These are phyloP conservation scores for Scheffersomyces illinoinensis DNA, from an alignment of 1,139 yeast genomes.

Conservation along the genomic window DNA sequence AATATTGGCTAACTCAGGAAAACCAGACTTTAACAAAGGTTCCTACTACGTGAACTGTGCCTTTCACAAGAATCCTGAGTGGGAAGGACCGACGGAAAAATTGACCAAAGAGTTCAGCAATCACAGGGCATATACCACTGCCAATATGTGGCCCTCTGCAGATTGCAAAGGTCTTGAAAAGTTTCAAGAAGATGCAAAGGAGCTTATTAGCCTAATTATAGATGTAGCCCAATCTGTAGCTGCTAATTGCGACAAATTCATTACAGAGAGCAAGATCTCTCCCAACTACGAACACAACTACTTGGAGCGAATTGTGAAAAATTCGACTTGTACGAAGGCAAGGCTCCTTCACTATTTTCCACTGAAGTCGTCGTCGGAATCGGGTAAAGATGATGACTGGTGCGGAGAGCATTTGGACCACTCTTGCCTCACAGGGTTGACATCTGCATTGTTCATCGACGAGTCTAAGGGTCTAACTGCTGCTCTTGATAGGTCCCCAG, in stretches of 20 bases:
- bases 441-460: slow-evolving; percentile 56
- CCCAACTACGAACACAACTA: slow-evolving; percentile 34
- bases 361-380: slow-evolving; percentile 6
- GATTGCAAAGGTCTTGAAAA: slow-evolving; percentile 18
- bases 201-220: slow-evolving; percentile 47
- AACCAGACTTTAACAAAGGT: slow-evolving; percentile 57
- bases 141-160: slow-evolving; percentile 56
- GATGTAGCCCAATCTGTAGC: slow-evolving; percentile 55
- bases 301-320: slow-evolving; percentile 45
- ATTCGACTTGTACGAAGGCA: slow-evolving; percentile 61
- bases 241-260: slow-evolving; percentile 50
- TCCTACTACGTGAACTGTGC: slow-evolving; percentile 64
- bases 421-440: slow-evolving; percentile 61
- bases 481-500: slow-evolving; percentile 37
- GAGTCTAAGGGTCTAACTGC: slow-evolving; percentile 27
- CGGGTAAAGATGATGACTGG: slow-evolving; percentile 42
- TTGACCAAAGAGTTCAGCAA: slow-evolving; percentile 31
- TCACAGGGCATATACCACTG: slow-evolving; percentile 46
- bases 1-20: slow-evolving; percentile 34
- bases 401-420: slow-evolving; percentile 70
- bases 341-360: slow-evolving; percentile 58
- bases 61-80: slow-evolving; percentile 42
- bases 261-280: slow-evolving; percentile 20
- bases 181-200: slow-evolving; percentile 40
- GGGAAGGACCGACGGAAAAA: slow-evolving; percentile 48